Base-by-base conservation (phyloP, 495 filamentous ascomycete genomes). In the Saxophila tyrrhenica region DNA sequence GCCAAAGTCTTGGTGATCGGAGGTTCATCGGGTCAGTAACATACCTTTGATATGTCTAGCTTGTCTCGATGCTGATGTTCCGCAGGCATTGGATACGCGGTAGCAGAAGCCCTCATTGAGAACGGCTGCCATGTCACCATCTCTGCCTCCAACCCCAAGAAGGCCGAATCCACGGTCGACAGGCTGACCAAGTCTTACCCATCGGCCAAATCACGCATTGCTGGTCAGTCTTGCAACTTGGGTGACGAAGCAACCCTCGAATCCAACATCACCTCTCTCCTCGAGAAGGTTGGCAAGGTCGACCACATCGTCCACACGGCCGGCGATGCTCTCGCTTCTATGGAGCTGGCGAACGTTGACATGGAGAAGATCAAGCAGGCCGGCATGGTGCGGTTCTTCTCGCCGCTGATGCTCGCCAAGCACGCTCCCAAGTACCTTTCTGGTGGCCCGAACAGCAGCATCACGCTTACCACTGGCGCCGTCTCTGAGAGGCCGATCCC, bases 301-400 rank as follows among this genome's bases (percentile, higher is more conserved):
- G 64, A 70, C 46, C 68, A 70, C 48, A 57, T 69, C 19, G 57
- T 70, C 23, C 59, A 60, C 62, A 70, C 68, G 2, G 68, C 68
- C 9, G 68, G 58, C 38, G 66, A 67, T 47, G 39, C 67, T 3
- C 51, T 70, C 2, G 44, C 38, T n/a, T 39, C 56, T 17, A 55
- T 54, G 24, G 11, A 50, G 16, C 52, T 68, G 20, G 22, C 17
- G 16, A 54, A 57, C 1, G 29, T 55, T 20, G 52, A 20, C 22
- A 25, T 59, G 15, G 51, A 52, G 19, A 55, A 51, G n/a, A 54
- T 62, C 21, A 49, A 60, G 5, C 39, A 66, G n/a, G 64, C 60
- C 0, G 68, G 62, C 32, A 65, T 63, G 46, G 57, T 67, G 17
- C 63, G 68, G 22, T 67, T 67, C 65, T 61, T 67, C 52, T 60